Evolutionary conservation across 1,284 basidiomycete species (phyloP).

Genomic region (Grifola frondosa): DNA sequence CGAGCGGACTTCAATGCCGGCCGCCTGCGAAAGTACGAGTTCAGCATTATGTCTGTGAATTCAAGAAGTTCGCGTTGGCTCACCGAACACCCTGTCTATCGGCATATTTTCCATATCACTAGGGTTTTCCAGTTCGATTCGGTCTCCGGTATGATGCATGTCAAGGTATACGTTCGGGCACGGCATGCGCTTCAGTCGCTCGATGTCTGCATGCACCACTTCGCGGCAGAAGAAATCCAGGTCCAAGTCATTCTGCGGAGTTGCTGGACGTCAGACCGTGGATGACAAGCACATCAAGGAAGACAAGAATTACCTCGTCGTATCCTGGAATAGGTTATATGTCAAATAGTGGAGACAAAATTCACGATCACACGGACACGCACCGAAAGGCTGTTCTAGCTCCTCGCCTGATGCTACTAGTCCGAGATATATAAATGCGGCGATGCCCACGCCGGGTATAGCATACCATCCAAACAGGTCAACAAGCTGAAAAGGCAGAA

Average conservation of each 20-base stretch:
- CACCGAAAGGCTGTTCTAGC: constrained; percentile 69
- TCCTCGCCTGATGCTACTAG: constrained; percentile 66
- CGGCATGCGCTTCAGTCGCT: constrained; percentile 44
- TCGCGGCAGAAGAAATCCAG: constrained; percentile 59
- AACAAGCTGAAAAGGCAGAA: constrained; percentile 66
- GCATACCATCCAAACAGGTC: constrained; percentile 57
- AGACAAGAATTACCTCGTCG: constrained; percentile 44
- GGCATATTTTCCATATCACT: no score
- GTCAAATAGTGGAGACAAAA: not conserved
- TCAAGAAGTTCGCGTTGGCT: no score
- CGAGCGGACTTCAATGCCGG: no score
- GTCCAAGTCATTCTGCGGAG: constrained; percentile 57
- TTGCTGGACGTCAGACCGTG: not conserved
- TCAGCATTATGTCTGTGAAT: no score
- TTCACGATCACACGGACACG: constrained; percentile 15
- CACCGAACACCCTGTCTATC: no score
- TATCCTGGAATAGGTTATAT: constrained; percentile 41
- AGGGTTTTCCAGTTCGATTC: no score
- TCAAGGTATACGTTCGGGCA: constrained; percentile 48
- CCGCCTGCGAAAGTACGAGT: no score
- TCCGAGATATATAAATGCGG: constrained; percentile 66
- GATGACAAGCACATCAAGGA: not conserved
- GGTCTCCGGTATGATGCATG: constrained; percentile 18
- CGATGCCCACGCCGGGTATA: constrained; percentile 58
- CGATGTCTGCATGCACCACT: constrained; percentile 52